These are phyloP conservation scores for Dendrostoma leiphaemia DNA, from an alignment of 2,329 filamentous ascomycete genomes.

Conservation along the genomic window DNA sequence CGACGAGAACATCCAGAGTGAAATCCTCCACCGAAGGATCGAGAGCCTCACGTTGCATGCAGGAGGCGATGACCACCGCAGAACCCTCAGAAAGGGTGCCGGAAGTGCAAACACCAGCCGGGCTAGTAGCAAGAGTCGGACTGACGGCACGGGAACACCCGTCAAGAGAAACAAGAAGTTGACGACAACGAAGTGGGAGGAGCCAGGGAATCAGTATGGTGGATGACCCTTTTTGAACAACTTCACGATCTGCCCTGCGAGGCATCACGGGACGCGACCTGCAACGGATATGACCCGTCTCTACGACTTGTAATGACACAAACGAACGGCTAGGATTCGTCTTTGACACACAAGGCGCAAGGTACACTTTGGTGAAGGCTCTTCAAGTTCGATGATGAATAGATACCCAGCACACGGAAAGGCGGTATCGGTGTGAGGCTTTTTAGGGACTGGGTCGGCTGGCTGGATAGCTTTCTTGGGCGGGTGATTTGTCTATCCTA, in stretches of 20 bases:
- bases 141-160: slow-evolving; percentile 38
- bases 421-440: too few species aligned
- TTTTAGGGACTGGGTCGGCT: not conserved
- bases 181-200: slow-evolving; percentile 47
- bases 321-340: not conserved
- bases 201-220: slow-evolving; percentile 32
- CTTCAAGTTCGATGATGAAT: too few species aligned
- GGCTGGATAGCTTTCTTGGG: not conserved
- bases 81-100: slow-evolving; percentile 5
- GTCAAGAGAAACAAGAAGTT: slow-evolving; percentile 52
- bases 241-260: not conserved
- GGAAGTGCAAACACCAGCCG: slow-evolving; percentile 23
- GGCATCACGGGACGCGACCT: not conserved
- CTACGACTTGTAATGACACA: not conserved
- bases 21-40: slow-evolving; percentile 44
- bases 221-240: slow-evolving; percentile 35
- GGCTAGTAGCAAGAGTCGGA: slow-evolving; percentile 12
- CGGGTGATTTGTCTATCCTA: not conserved
- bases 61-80: slow-evolving; percentile 18
- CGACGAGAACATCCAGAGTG: slow-evolving; percentile 19
- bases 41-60: slow-evolving; percentile 49
- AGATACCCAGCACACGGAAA: not conserved
- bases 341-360: not conserved
- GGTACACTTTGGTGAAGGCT: not conserved
- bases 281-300: not conserved